Evolutionary conservation across 495 filamentous ascomycete genomes (phyloP).

Genomic region (Penicillium angulare): DNA sequence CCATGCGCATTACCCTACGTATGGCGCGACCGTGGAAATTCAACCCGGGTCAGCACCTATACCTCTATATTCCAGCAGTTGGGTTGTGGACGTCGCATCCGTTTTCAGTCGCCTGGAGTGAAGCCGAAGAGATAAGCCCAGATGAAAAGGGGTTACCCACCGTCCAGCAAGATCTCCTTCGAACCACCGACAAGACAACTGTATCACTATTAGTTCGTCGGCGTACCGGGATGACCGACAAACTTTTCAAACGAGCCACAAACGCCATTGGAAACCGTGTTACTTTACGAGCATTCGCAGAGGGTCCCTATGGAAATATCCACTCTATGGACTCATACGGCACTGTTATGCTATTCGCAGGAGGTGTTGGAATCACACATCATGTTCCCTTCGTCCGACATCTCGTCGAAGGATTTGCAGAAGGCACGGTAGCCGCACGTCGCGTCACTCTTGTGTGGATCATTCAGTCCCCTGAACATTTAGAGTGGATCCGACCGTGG

Average conservation of each 20-base stretch:
- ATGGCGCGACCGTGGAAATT: constrained; percentile 75
- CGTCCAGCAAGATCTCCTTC: constrained; percentile 32
- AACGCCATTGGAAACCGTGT: constrained; percentile 41
- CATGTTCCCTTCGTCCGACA: constrained; percentile 86
- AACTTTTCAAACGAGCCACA: constrained; percentile 65
- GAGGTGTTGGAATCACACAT: constrained; percentile 92
- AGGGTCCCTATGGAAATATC: constrained; percentile 85
- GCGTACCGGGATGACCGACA: constrained; percentile 83
- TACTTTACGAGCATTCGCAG: constrained; percentile 61
- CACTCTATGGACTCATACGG: constrained; percentile 87
- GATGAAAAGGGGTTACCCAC: constrained; percentile 46
- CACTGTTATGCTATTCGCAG: constrained; percentile 84
- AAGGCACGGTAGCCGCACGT: constrained; percentile 75
- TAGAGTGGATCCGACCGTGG: constrained; percentile 93
- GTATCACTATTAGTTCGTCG: constrained; percentile 80
- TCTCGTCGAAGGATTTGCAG: constrained; percentile 69
- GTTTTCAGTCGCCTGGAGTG: constrained; percentile 90
- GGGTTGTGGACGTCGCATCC: constrained; percentile 86
- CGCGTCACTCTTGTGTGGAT: constrained; percentile 86
- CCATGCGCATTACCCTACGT: constrained; percentile 76
- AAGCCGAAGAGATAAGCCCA: constrained; percentile 30
- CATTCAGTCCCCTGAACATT: constrained; percentile 78
- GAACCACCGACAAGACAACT: constrained; percentile 48
- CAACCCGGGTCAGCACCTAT: constrained; percentile 82
- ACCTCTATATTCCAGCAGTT: constrained; percentile 75